A percentile compares a stretch with the other conserved stretches of the same genome.
These are phyloP conservation scores for Pittosporum tobira DNA, from an alignment of 129 eudicot species.

Conservation along the genomic window DNA sequence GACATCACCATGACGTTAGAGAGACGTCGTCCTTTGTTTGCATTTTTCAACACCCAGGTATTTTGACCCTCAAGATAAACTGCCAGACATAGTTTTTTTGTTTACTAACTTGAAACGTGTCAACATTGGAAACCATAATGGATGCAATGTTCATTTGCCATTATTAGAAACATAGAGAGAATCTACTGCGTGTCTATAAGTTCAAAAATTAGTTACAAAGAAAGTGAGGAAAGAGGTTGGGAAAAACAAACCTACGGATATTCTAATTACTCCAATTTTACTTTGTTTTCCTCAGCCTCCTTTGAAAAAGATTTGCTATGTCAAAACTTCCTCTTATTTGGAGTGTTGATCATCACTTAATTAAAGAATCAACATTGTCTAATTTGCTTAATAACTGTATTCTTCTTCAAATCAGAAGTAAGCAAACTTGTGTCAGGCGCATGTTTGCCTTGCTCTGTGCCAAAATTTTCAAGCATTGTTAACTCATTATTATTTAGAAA, in stretches of 20 bases:
- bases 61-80: not conserved
- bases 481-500: not conserved
- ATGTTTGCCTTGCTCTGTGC: constrained; percentile 5
- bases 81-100: not conserved
- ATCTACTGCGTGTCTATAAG: not conserved
- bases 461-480: not conserved
- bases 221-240: not conserved
- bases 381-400: not conserved
- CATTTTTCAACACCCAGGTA: not conserved
- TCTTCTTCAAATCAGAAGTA: not conserved
- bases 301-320: not conserved
- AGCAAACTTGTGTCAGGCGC: not conserved
- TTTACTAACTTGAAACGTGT: not conserved
- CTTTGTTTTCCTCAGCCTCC: not conserved
- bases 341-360: not conserved
- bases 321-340: not conserved
- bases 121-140: not conserved
- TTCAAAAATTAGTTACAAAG: not conserved
- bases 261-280: not conserved
- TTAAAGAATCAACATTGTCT: not conserved
- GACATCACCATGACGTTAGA: not conserved
- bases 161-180: not conserved
- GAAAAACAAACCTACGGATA: not conserved
- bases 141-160: not conserved
- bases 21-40: not conserved